phyloP scores from a whole-genome alignment of 2,329 filamentous ascomycete species.

The Knufia fluminis region DNA sequence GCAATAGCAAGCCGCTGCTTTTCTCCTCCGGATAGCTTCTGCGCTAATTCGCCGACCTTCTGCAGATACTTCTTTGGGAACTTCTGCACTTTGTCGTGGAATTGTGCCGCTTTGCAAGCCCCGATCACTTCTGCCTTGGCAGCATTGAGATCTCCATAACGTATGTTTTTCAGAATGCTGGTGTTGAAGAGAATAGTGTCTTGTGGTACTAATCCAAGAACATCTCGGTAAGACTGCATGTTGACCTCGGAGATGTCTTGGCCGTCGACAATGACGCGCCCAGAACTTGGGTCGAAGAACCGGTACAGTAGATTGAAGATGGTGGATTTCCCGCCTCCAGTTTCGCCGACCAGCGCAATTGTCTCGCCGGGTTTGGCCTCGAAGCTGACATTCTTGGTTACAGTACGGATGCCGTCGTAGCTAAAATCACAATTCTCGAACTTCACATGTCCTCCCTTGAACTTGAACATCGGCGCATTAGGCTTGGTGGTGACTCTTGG shows the following conservation, averaged over 20 bases:
- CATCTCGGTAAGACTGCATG: slow-evolving; percentile 47
- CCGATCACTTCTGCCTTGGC: slow-evolving; percentile 51
- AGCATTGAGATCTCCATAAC: slow-evolving; percentile 53
- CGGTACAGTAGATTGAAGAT: slow-evolving; percentile 47
- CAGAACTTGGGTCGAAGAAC: slow-evolving; percentile 44
- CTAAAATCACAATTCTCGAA: slow-evolving; percentile 45
- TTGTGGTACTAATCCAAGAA: slow-evolving; percentile 56
- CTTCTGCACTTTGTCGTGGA: slow-evolving; percentile 54
- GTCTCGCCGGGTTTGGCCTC: slow-evolving; percentile 41
- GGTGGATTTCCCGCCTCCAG: slow-evolving; percentile 50
- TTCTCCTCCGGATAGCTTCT: slow-evolving; percentile 45
- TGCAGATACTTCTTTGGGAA: slow-evolving; percentile 47
- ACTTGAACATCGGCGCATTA: slow-evolving; percentile 30
- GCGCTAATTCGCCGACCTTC: slow-evolving; percentile 41
- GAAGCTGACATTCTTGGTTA: slow-evolving; percentile 42
- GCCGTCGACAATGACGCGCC: slow-evolving; percentile 44
- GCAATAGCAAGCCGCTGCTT: slow-evolving; percentile 43
- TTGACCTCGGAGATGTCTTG: slow-evolving; percentile 51
- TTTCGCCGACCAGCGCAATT: slow-evolving; percentile 48
- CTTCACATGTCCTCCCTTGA: slow-evolving; percentile 37
- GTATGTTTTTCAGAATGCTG: slow-evolving; percentile 55
- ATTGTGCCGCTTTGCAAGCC: slow-evolving; percentile 52
- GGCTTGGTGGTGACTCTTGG: slow-evolving; percentile 35
- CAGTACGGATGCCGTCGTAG: slow-evolving; percentile 42
- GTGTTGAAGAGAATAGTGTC: slow-evolving; percentile 56